These are phyloP conservation scores for Pulveroboletus sp. DNA, from an alignment of 768 basidiomycete genomes.

Conservation along the genomic window DNA sequence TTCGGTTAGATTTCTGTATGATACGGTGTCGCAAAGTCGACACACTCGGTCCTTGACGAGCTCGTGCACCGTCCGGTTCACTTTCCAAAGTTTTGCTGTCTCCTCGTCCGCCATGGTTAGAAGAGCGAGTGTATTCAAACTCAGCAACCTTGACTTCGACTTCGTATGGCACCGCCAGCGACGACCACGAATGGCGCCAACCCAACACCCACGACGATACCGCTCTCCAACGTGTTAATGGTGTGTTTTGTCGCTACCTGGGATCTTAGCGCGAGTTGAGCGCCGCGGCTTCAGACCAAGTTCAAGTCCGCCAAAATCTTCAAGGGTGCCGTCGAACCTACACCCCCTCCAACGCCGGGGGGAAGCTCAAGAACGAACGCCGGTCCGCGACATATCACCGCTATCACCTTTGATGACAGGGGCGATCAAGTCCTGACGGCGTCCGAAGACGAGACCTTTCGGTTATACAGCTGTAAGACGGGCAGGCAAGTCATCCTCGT, in stretches of 20 bases:
- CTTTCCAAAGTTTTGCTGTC: slow-evolving; percentile 89
- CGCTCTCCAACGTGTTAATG: slow-evolving; percentile 49
- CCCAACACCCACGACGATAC: slow-evolving; percentile 33
- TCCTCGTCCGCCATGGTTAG: slow-evolving; percentile 71
- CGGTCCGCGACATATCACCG: slow-evolving; percentile 76
- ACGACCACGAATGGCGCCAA: slow-evolving; percentile 33
- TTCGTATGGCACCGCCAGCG: slow-evolving; percentile 39
- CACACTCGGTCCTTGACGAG: slow-evolving; percentile 89
- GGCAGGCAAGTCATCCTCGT: slow-evolving; percentile 78
- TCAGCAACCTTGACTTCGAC: slow-evolving; percentile 40
- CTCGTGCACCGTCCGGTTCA: slow-evolving; percentile 94
- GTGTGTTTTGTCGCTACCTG: slow-evolving; percentile 30
- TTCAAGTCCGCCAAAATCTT: slow-evolving; percentile 90
- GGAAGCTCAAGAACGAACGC: slow-evolving; percentile 32
- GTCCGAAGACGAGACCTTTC: slow-evolving; percentile 88
- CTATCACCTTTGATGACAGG: slow-evolving; percentile 85
- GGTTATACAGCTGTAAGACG: slow-evolving; percentile 81
- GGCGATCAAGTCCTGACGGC: slow-evolving; percentile 86
- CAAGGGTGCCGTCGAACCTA: slow-evolving; percentile 68
- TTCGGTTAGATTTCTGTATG: slow-evolving; percentile 16
- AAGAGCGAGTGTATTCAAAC: slow-evolving; percentile 44
- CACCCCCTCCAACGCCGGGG: slow-evolving; percentile 45
- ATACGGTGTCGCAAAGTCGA: slow-evolving; percentile 11
- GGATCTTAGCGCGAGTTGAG: neutral
- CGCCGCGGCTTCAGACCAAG: slow-evolving; percentile 45